Percentiles rank a stretch among this genome's conserved stretches.
Conservation (phyloP, 257 asterid genomes). For the Striga asiatica region DNA sequence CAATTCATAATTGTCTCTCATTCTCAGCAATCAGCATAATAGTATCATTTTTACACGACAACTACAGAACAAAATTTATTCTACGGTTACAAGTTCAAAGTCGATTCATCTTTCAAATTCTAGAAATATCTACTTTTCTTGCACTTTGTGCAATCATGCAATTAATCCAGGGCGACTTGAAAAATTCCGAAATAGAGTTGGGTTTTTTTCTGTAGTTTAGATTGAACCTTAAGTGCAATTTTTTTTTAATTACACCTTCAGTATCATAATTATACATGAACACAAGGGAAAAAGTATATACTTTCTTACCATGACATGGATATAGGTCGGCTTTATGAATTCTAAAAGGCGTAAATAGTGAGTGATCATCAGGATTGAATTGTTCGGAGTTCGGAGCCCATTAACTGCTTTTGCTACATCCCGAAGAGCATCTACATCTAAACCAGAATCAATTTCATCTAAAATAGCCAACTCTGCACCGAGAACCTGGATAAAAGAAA, state of each 20-base stretch:
- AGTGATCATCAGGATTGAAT: conserved; percentile 88
- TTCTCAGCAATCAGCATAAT: too few species aligned
- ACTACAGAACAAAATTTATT: too few species aligned
- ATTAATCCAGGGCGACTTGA: not conserved
- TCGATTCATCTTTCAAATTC: too few species aligned
- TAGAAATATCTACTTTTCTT: too few species aligned
- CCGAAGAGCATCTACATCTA: conserved; percentile 93
- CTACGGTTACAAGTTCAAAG: too few species aligned
- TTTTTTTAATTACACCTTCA: not conserved
- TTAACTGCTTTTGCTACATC: conserved; percentile 90
- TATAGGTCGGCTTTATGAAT: conserved; percentile 66
- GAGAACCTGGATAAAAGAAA: conserved; percentile 56
- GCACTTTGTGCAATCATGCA: too few species aligned
- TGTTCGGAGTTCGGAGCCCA: conserved; percentile 49
- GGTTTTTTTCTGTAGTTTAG: not conserved
- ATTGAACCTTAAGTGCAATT: not conserved
- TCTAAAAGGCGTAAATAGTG: conserved; percentile 84
- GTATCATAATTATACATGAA: not conserved
- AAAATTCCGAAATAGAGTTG: too few species aligned
- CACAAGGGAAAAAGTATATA: too few species aligned
- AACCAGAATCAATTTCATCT: conserved; percentile 97
- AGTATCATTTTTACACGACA: too few species aligned
- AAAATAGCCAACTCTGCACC: conserved; percentile 88
- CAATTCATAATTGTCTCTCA: not conserved
- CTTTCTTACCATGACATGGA: conserved; percentile 83